Base-by-base conservation (phyloP, 345 rosid species). In the Rhodomyrtus tomentosa region DNA sequence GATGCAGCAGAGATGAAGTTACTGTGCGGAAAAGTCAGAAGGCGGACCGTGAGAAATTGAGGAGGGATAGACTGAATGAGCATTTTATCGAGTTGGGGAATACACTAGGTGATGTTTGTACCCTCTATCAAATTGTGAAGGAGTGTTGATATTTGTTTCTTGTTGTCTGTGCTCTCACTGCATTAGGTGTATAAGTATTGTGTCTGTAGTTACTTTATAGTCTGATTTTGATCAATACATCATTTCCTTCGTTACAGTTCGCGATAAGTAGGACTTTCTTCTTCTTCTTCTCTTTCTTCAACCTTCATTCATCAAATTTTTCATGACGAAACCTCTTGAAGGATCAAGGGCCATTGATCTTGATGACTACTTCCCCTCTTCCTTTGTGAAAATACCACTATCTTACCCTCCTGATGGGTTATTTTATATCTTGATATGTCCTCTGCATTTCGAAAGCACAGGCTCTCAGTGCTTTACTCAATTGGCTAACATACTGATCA, bases 11-110 rank as follows among this genome's bases (percentile, higher is more conserved):
- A 85, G 51, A 81, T 85, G 94, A 88, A 40, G 87, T 82, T 25
- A 88, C 93, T 81, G 93, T 92, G 18, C 91, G 96, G 72, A 96
- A 91, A 89, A 88, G 88, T 40, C 98, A 95, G 88, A 96, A 96
- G 87, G 98, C 99, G 29, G 99, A 93, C 83, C 92, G 99, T 2
- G 99, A 96, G 87, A 96, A 94, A 87, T 82, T 95, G 91, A 93
- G 99, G 89, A 93, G 99, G 90, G 98, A 96, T 86, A 89, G 96
- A 36, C 92, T 96, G 21, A 96, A 95, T 82, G 98, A 96, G 80
- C 98, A 96, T 54, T 95, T 95, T 86, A 82, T 92, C 3, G 96
- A 94, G 89, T 84, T 96, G 88, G 99, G 98, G 55, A 92, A 91
- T 82, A 87, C 93, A 50, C 88, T 96, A 50, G 99, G 99, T 96